These are phyloP conservation scores for Sclerotinia glacialis DNA, from an alignment of 2,329 filamentous ascomycete genomes.

Conservation along the genomic window DNA sequence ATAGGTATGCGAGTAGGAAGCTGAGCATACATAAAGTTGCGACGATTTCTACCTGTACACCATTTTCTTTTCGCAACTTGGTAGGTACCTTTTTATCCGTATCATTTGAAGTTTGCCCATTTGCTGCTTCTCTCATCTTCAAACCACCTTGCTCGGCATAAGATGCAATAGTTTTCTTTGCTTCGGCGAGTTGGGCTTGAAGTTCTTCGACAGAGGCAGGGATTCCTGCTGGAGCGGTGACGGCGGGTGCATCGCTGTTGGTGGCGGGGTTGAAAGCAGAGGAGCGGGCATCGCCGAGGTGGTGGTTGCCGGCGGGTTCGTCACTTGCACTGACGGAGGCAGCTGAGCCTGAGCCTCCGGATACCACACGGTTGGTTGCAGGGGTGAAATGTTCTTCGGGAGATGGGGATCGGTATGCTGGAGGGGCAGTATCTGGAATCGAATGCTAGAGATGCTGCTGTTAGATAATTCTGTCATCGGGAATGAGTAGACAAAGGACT, in stretches of 20 bases:
- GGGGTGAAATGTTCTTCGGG: slow-evolving; percentile 43
- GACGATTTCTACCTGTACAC: slow-evolving; percentile 82
- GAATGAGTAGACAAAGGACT: not conserved
- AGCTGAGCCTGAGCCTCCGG: slow-evolving; percentile 30
- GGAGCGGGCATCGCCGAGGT: slow-evolving; percentile 60
- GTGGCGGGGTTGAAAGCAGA: slow-evolving; percentile 67
- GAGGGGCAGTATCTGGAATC: slow-evolving; percentile 40
- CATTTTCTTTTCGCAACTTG: slow-evolving; percentile 52
- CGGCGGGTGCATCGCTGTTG: slow-evolving; percentile 40
- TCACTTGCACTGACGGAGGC: slow-evolving; percentile 44
- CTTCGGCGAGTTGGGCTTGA: slow-evolving; percentile 69
- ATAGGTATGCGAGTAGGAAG: slow-evolving; percentile 92
- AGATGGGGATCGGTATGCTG: slow-evolving; percentile 55
- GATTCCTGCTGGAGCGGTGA: slow-evolving; percentile 46
- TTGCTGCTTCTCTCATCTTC: slow-evolving; percentile 71
- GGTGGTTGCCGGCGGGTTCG: slow-evolving; percentile 42
- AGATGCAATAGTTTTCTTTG: slow-evolving; percentile 68
- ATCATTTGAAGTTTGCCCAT: slow-evolving; percentile 49
- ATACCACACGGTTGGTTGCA: slow-evolving; percentile 34
- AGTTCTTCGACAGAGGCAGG: slow-evolving; percentile 54
- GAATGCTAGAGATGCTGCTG: slow-evolving; percentile 22
- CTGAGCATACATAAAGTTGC: slow-evolving; percentile 81
- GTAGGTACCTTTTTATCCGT: slow-evolving; percentile 51
- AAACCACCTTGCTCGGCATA: slow-evolving; percentile 71
- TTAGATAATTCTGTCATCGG: slow-evolving; percentile 8